A percentile compares a stretch with the other conserved stretches of the same genome.
Evolutionary conservation across 768 basidiomycete species (phyloP).

Genomic region (Amanita pseudoporphyria): DNA sequence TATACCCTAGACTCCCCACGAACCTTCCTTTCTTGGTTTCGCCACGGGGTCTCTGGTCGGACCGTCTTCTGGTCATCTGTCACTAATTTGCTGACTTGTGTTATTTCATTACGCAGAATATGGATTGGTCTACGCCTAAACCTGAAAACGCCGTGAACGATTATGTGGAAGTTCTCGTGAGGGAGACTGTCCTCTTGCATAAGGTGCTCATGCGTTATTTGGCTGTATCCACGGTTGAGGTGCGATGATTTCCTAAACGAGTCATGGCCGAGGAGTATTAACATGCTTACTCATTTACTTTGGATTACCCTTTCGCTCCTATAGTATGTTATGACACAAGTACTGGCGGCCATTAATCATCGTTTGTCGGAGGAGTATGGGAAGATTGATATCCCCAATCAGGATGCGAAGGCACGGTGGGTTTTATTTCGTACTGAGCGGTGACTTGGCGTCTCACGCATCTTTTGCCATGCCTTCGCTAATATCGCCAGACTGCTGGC

Average conservation of each 20-base stretch:
- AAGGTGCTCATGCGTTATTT: conserved; percentile 93
- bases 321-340: conserved; percentile 91
- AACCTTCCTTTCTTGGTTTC: neutral
- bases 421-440: conserved; percentile 15
- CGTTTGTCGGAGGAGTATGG: conserved; percentile 81
- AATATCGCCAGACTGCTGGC: conserved; percentile 51
- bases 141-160: conserved; percentile 58
- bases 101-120: conserved; percentile 32
- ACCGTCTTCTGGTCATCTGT: neutral
- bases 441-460: conserved; percentile 1
- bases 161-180: conserved; percentile 92
- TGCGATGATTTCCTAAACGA: conserved; percentile 24
- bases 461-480: conserved; percentile 2
- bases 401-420: conserved; percentile 81
- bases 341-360: conserved; percentile 88
- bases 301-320: conserved; percentile 8
- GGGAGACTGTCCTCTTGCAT: conserved; percentile 92
- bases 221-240: conserved; percentile 71
- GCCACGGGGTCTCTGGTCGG: neutral
- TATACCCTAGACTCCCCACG: conserved; percentile 5
- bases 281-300: conserved; percentile 9
- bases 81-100: neutral
- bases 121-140: conserved; percentile 69
- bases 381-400: conserved; percentile 71
- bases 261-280: conserved; percentile 8